phyloP scores from a whole-genome alignment of 2,329 filamentous ascomycete species.

The Ceratocystis albifundus region DNA sequence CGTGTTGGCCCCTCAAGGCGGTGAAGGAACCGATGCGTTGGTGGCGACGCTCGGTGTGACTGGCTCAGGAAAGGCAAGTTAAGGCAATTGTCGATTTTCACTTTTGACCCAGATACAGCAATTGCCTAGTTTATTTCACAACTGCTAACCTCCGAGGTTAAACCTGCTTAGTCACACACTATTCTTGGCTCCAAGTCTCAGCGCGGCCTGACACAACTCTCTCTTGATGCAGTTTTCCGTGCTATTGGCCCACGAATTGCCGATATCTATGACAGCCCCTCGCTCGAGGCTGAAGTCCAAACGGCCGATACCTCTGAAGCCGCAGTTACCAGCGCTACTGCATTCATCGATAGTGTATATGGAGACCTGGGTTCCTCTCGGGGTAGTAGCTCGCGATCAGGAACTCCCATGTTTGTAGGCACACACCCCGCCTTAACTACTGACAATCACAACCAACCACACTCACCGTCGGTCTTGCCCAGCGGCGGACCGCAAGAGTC shows the following conservation, averaged over 20 bases:
- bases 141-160: constrained; percentile 3
- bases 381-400: constrained; percentile 48
- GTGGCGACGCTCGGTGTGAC: constrained; percentile 88
- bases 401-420: constrained; percentile 40
- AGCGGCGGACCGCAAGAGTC: constrained; percentile 1
- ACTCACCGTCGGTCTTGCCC: background rate
- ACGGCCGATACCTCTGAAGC: constrained; percentile 73
- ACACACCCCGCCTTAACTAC: background rate
- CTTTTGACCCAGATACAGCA: background rate
- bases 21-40: constrained; percentile 76
- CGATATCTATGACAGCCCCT: constrained; percentile 45
- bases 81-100: background rate
- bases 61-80: constrained; percentile 78
- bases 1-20: constrained; percentile 53
- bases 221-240: constrained; percentile 79
- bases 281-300: constrained; percentile 61
- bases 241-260: constrained; percentile 64
- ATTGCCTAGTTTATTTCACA: background rate
- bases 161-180: constrained; percentile 66
- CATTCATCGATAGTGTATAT: constrained; percentile 70
- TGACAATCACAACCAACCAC: background rate
- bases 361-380: constrained; percentile 41
- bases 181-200: constrained; percentile 81
- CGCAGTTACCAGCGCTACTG: constrained; percentile 57
- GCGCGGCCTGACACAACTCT: constrained; percentile 81